Base-by-base conservation (phyloP, 1,284 basidiomycete genomes). In the Cryptococcus sp. region DNA sequence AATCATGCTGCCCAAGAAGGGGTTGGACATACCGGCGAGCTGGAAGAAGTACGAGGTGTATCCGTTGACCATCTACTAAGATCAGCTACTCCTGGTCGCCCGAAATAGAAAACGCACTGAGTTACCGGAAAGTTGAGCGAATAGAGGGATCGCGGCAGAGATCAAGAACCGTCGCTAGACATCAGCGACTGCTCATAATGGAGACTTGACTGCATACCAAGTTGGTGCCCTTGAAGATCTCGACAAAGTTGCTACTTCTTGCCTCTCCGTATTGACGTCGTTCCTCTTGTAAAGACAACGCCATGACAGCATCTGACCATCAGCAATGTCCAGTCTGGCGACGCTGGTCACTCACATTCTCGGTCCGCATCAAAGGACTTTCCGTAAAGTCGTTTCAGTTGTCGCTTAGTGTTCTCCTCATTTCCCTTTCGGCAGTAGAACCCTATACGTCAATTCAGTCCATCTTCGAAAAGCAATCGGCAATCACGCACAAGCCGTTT, bases 1-100 rank as follows among this genome's bases (percentile, higher is more conserved):
- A 36, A 58, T 54, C 14, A 52, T 31, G 0, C 52, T 56, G 25
- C 44, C 53, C 5, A 45, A 21, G 52, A 61, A 61, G 3, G 59
- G 46, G 34, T 59, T 50, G 0, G 28, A 23, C 18, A 56, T 43
- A 0, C 59, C 59, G 9, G 49, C 48, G 13, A 54, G 42, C 41
- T 54, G 40, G 48, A 59, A 58, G 46, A 61, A 61, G 34, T 50
- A 43, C 5, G 41, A 43, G 23, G 41, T 43, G 19, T 43, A 24
- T 5, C 41, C 41, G 23, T 43, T 43, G 21, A 43, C 41, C 41
- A 43, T 21, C 41, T 43, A 14, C 36, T 7, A 22, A 9, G 21
- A 19, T 21, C 21, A 43, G 18, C 21, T 43, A 13, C 10, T 22
- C 13, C 7, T 39, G 5, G 7, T 7, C 14, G 16, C 7, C 14